phyloP scores from a whole-genome alignment of 1,139 yeast species.

The Saccharomyces hybrid region DNA sequence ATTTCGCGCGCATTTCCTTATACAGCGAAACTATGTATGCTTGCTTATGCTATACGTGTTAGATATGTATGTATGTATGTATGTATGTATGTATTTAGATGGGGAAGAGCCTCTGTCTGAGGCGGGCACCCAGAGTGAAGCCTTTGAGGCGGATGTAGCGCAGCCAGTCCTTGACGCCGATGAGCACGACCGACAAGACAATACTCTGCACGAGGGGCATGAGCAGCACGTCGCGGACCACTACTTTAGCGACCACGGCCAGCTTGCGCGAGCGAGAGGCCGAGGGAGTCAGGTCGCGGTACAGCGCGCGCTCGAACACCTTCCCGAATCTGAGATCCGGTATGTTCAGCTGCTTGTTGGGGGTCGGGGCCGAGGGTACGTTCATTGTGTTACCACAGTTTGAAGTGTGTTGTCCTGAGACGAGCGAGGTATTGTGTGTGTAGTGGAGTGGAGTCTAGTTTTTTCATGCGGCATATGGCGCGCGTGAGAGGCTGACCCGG shows the following conservation, averaged over 20 bases:
- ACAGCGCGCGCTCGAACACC: conserved; percentile 2
- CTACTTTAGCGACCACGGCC: conserved; percentile 39
- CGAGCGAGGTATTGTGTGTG: not conserved
- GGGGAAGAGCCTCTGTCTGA: not conserved
- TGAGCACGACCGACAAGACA: conserved; percentile 8
- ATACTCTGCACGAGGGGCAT: conserved; percentile 63
- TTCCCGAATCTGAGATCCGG: conserved; percentile 4
- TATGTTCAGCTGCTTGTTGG: conserved; percentile 5
- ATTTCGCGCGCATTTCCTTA: not conserved
- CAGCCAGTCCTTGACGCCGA: not conserved
- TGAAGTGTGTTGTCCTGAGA: not conserved
- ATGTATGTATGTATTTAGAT: not conserved
- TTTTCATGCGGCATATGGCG: not conserved
- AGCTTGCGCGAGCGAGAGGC: conserved; percentile 28
- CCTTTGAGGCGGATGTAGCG: not conserved
- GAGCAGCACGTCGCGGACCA: conserved; percentile 55
- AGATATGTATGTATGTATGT: not conserved
- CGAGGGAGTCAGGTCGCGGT: not conserved
- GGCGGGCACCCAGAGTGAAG: not conserved
- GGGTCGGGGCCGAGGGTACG: not conserved
- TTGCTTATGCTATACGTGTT: not conserved
- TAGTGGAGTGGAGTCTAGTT: not conserved
- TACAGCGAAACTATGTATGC: not conserved
- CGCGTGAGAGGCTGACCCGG: not conserved
- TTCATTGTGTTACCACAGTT: not conserved